These are phyloP conservation scores for Ogataea thermomethanolica DNA, from an alignment of 805 yeast species.

Conservation along the genomic window DNA sequence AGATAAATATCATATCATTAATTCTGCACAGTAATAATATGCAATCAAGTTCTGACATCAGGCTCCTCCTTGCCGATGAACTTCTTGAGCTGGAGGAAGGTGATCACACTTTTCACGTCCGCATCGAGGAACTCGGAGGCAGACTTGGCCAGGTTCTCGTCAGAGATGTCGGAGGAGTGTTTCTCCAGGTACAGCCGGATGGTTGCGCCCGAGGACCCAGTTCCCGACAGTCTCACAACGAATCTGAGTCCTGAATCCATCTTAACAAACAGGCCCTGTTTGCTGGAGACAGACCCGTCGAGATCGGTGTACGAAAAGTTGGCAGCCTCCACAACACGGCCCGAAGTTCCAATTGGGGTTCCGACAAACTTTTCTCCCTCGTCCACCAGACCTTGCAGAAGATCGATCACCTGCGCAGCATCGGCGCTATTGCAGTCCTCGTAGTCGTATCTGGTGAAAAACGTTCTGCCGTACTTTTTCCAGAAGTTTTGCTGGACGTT, in stretches of 20 bases:
- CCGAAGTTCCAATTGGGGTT: slow-evolving; percentile 43
- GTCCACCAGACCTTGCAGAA: slow-evolving; percentile 40
- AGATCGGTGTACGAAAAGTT: slow-evolving; percentile 91
- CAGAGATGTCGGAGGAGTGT: slow-evolving; percentile 58
- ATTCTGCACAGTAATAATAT: not conserved
- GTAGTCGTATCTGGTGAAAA: slow-evolving; percentile 92
- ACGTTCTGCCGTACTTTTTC: slow-evolving; percentile 93
- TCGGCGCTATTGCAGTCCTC: slow-evolving; percentile 78
- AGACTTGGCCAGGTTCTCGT: slow-evolving; percentile 38
- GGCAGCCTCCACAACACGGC: slow-evolving; percentile 68
- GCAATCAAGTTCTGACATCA: slow-evolving; percentile 70
- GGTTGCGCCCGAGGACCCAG: slow-evolving; percentile 98
- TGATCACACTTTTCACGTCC: slow-evolving; percentile 60
- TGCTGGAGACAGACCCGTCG: slow-evolving; percentile 83
- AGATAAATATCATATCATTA: not conserved
- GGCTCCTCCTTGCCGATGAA: slow-evolving; percentile 81
- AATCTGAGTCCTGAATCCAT: slow-evolving; percentile 79
- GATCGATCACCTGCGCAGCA: slow-evolving; percentile 64
- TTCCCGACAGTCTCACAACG: slow-evolving; percentile 89
- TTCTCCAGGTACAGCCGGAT: slow-evolving; percentile 88
- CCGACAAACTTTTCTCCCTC: slow-evolving; percentile 44
- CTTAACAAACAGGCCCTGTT: slow-evolving; percentile 88
- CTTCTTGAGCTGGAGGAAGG: slow-evolving; percentile 68
- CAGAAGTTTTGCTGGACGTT: slow-evolving; percentile 83
- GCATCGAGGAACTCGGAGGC: slow-evolving; percentile 68